Conservation (phyloP, 345 rosid genomes). For the Lumnitzera littorea region DNA sequence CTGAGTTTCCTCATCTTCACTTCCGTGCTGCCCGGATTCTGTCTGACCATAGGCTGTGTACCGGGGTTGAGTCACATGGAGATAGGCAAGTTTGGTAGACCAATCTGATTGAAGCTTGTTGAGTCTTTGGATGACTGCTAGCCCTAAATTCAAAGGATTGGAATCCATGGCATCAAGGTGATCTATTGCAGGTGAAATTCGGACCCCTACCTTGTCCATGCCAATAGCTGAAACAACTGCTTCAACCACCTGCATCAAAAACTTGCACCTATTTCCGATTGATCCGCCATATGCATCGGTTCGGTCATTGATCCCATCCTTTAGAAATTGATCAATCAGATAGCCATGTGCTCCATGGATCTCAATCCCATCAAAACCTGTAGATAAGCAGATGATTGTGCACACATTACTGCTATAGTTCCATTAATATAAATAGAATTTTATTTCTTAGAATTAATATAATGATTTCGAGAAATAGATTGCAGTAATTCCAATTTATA, state of each 20-base stretch:
- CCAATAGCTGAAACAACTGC: constrained; percentile 13
- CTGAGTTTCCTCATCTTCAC: constrained; percentile 9
- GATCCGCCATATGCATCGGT: constrained; percentile 15
- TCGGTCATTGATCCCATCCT: constrained; percentile 15
- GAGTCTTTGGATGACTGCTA: constrained; percentile 13
- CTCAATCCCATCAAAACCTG: constrained; percentile 18
- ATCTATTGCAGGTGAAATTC: constrained; percentile 12
- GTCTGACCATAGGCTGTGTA: constrained; percentile 15
- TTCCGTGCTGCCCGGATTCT: constrained; percentile 7
- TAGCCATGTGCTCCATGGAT: constrained; percentile 20
- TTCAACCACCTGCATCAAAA: constrained; percentile 11
- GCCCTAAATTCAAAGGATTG: constrained; percentile 8
- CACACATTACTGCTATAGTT: too few relatives aligned
- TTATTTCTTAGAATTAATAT: too few relatives aligned
- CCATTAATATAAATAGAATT: too few relatives aligned
- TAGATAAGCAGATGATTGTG: not conserved
- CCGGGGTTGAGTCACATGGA: constrained; percentile 18
- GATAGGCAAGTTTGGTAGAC: constrained; percentile 8
- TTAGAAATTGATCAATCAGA: constrained; percentile 17
- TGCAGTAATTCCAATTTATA: too few relatives aligned
- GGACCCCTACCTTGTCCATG: constrained; percentile 7
- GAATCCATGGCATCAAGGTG: constrained; percentile 20
- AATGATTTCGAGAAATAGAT: too few relatives aligned
- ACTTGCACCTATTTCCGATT: constrained; percentile 10
- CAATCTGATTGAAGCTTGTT: constrained; percentile 9